A percentile compares a stretch with the other conserved stretches of the same genome.
Evolutionary conservation across 352 stramenopile genomes (phyloP).

Genomic region (Globisporangium megalacanthum): DNA sequence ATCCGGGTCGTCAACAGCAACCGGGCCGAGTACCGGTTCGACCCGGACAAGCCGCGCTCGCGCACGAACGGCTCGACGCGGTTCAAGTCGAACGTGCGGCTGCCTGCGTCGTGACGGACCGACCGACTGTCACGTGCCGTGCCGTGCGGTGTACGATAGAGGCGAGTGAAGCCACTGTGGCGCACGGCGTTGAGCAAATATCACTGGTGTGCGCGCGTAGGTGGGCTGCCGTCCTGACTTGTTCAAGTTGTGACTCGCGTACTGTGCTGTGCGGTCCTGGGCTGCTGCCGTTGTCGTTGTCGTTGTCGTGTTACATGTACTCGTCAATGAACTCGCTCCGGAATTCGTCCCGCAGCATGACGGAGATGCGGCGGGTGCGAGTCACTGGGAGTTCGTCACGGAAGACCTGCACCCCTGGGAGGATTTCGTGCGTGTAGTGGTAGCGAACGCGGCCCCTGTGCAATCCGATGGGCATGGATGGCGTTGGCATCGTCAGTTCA

Average conservation of each 20-base stretch:
- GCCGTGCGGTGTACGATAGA: constrained; percentile 14
- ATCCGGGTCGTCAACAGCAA: constrained; percentile 73
- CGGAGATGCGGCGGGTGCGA: constrained; percentile 70
- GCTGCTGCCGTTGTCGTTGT: no score
- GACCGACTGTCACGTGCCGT: no score
- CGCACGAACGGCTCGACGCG: constrained; percentile 27
- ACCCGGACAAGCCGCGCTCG: constrained; percentile 41
- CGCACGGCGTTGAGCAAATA: neutral
- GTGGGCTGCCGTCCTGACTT: neutral
- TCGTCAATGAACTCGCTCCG: constrained; percentile 7
- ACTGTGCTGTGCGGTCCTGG: no score
- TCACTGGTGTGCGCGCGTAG: neutral
- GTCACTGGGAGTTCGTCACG: constrained; percentile 34
- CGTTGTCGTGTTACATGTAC: constrained; percentile 2
- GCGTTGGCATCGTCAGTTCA: no score
- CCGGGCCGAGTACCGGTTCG: constrained; percentile 73
- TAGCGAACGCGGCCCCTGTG: constrained; percentile 67
- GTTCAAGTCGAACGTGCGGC: constrained; percentile 68
- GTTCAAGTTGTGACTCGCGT: no score
- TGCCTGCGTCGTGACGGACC: constrained; percentile 21
- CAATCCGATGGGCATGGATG: no score
- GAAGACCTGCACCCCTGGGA: constrained; percentile 59
- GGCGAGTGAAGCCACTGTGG: neutral
- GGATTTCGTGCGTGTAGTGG: constrained; percentile 84
- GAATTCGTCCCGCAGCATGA: constrained; percentile 75